These are phyloP conservation scores for Pichia sp. DNA, from an alignment of 1,139 yeast genomes.

Conservation along the genomic window DNA sequence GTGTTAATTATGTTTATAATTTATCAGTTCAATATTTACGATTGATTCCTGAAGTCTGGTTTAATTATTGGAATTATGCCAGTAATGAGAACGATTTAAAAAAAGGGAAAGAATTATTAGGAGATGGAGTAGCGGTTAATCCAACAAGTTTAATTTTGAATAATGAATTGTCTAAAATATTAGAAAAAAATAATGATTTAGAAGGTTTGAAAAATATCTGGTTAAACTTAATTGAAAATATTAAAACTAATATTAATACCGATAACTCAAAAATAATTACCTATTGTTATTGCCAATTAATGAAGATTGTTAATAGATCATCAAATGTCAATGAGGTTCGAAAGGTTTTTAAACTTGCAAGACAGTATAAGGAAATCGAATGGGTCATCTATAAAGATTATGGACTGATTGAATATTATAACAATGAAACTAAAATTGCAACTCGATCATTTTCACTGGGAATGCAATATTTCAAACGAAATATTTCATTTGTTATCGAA, in stretches of 20 bases:
- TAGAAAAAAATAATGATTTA: slow-evolving; percentile 53
- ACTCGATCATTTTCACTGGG: slow-evolving; percentile 78
- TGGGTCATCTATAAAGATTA: slow-evolving; percentile 76
- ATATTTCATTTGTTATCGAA: slow-evolving; percentile 58
- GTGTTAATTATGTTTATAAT: slow-evolving; percentile 70
- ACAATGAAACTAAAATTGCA: slow-evolving; percentile 59
- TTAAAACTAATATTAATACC: slow-evolving; percentile 24
- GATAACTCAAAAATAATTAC: slow-evolving; percentile 42
- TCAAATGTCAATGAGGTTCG: slow-evolving; percentile 69
- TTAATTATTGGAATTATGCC: slow-evolving; percentile 42
- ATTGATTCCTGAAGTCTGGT: slow-evolving; percentile 84
- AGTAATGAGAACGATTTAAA: slow-evolving; percentile 20
- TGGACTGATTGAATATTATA: slow-evolving; percentile 75
- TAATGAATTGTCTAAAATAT: slow-evolving; percentile 62
- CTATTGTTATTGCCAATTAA: slow-evolving; percentile 46
- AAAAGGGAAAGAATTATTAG: slow-evolving; percentile 35
- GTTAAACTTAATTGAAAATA: slow-evolving; percentile 40
- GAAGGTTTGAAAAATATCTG: slow-evolving; percentile 50
- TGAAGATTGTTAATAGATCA: slow-evolving; percentile 58
- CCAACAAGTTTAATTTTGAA: slow-evolving; percentile 67
- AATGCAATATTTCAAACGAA: slow-evolving; percentile 45
- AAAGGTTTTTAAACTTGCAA: slow-evolving; percentile 52
- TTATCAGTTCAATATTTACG: slow-evolving; percentile 66
- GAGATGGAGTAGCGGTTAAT: slow-evolving; percentile 55
- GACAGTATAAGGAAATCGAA: slow-evolving; percentile 50